Evolutionary conservation across 1,284 basidiomycete genomes (phyloP), one percentile per base, ranked within the genome.

Genomic region (Rhodotorula sp.): DNA sequence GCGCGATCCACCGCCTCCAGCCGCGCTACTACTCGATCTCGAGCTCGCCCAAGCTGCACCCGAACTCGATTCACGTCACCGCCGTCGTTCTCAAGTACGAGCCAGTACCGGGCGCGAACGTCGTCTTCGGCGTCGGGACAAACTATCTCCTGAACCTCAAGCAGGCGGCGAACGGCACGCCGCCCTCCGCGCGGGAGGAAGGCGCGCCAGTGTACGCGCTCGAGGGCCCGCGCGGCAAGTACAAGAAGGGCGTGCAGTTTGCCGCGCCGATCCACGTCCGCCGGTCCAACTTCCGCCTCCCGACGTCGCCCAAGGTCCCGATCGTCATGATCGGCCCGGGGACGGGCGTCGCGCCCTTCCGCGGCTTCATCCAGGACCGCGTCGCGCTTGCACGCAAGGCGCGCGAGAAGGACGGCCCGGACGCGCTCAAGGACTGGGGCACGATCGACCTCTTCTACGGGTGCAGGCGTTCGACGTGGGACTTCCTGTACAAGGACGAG

Each of bases 311-410:
- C 65, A 97, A 97, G 86, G 95, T 93, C 72, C 96, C 96, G 5
- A 90, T 99, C 69, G 94, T 99, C 82, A 98, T 99, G 96, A 88
- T 99, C 81, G 96, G 96, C 66, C 96, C 96, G 70, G 96, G 96
- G 68, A 98, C 95, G 72, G 94, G 94, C 85, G 94, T 99, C 65
- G 96, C 96, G 48, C 96, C 96, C 27, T 99, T 99, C 92, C 91
- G 96, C 72, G 94, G 94, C 2, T 99, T 99, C 81, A 88, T 99
- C 13, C 97, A 99, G 84, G 96, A 99, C 82, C 92, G 96, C 77
- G 90, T 99, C 48, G 94, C 94, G 21, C 89, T 97, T 57, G 96
- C 95, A 25, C 90, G 92, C 74, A 92, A 93, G 78, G 92, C 94
- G 2, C 86, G 92, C 70, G 94, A 94, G 80, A 97, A 97, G 87